Percentiles rank a stretch among this genome's conserved stretches.
Evolutionary conservation across 2,329 filamentous ascomycete genomes (phyloP).

Genomic region (Beauveria caledonica): DNA sequence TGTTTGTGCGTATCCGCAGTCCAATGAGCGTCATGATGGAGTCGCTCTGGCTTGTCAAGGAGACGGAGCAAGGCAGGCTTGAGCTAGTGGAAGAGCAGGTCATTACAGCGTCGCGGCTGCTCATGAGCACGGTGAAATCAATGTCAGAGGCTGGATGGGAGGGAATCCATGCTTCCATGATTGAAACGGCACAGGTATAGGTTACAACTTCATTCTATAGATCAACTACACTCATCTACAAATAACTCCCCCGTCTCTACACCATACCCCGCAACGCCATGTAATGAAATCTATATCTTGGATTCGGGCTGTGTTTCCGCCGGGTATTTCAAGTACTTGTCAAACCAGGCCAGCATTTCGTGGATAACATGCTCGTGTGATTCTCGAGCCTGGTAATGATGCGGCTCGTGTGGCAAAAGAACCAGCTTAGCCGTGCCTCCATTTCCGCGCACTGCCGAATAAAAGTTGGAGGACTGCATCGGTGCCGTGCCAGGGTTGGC

Average conservation of each 20-base stretch:
- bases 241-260: not conserved
- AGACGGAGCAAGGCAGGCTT: constrained; percentile 22
- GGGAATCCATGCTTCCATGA: constrained; percentile 42
- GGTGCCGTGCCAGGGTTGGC: constrained; percentile 6
- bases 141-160: constrained; percentile 44
- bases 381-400: constrained; percentile 6
- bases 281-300: not conserved
- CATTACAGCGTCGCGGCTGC: constrained; percentile 42
- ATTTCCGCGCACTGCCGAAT: constrained; percentile 5
- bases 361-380: constrained; percentile 1
- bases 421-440: constrained; percentile 7
- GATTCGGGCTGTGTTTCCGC: not conserved
- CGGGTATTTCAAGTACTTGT: constrained; percentile 2
- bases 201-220: not conserved
- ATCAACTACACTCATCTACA: not conserved
- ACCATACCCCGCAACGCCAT: not conserved
- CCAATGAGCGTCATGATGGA: constrained; percentile 46
- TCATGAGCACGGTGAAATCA: constrained; percentile 40
- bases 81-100: constrained; percentile 41
- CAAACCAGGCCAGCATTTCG: constrained; percentile 6
- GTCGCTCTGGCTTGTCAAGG: constrained; percentile 39
- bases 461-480: constrained; percentile 5
- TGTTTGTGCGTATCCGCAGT: constrained; percentile 43
- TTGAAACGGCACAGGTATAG: constrained; percentile 27
- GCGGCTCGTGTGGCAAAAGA: constrained; percentile 5